A percentile compares a stretch with the other conserved stretches of the same genome.
Conservation (phyloP, 129 eudicot genomes). For the Centrapalus pauciflorus region DNA sequence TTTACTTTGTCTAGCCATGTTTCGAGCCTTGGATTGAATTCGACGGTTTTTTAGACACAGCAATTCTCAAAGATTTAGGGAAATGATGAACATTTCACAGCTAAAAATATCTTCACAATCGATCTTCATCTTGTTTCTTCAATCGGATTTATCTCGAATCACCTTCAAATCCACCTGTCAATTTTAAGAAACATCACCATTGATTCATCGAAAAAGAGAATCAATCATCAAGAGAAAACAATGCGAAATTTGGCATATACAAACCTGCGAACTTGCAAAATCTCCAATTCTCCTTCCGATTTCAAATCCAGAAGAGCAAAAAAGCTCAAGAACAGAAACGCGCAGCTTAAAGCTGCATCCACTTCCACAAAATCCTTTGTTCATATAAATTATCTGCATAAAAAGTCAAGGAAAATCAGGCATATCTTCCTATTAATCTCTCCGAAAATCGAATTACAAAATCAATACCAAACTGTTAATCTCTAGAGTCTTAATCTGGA, state of each 20-base stretch:
- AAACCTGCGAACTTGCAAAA: conserved; percentile 8
- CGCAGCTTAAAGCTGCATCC: conserved; percentile 11
- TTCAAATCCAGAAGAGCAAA: conserved; percentile 7
- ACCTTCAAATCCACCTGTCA: conserved; percentile 5
- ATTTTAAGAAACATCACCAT: not conserved
- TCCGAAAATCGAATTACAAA: not conserved
- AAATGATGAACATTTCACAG: conserved; percentile 18
- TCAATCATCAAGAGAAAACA: conserved; percentile 4
- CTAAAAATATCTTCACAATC: conserved; percentile 12
- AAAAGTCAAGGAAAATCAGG: not conserved
- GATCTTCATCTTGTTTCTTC: not conserved
- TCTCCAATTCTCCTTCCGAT: conserved; percentile 7
- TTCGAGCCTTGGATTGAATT: conserved; percentile 12
- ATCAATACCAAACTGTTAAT: conserved; percentile 8
- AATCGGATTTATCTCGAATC: conserved; percentile 5
- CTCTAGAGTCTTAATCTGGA: not conserved
- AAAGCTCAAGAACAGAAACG: conserved; percentile 19
- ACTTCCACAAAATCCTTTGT: conserved; percentile 8
- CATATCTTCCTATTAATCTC: not conserved
- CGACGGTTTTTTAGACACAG: conserved; percentile 7
- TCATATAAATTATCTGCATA: conserved; percentile 13
- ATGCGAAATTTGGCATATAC: conserved; percentile 15
- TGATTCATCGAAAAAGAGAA: not conserved
- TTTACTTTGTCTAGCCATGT: not conserved
- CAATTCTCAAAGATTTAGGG: not conserved